These are phyloP conservation scores for Yamadazyma sp. DNA, from an alignment of 1,139 yeast genomes.

Conservation along the genomic window DNA sequence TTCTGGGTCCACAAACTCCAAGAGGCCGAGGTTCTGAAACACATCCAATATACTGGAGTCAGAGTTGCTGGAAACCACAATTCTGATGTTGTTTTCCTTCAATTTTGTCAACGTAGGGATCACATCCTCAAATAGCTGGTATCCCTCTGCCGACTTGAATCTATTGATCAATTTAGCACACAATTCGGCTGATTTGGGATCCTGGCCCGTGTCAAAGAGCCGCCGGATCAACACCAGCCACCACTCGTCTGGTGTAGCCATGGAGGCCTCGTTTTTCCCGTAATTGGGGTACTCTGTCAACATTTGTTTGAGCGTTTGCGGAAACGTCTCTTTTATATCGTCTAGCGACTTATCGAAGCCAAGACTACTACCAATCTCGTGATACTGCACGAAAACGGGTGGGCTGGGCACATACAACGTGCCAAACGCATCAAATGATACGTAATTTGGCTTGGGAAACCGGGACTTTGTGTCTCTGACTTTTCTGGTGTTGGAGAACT, in stretches of 20 bases:
- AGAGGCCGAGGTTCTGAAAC: constrained; percentile 45
- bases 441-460: constrained; percentile 46
- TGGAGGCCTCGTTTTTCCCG: constrained; percentile 42
- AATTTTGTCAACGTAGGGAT: constrained; percentile 42
- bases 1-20: constrained; percentile 34
- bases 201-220: constrained; percentile 34
- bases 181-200: constrained; percentile 21
- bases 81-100: constrained; percentile 27
- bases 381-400: constrained; percentile 55
- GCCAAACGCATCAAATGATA: constrained; percentile 69
- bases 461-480: constrained; percentile 29
- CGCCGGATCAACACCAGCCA: constrained; percentile 54
- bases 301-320: constrained; percentile 26
- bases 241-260: constrained; percentile 46
- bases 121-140: constrained; percentile 54
- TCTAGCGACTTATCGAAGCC: constrained; percentile 39
- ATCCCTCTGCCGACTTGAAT: constrained; percentile 53
- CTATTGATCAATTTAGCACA: constrained; percentile 42
- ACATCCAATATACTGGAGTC: constrained; percentile 51
- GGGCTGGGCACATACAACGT: constrained; percentile 60
- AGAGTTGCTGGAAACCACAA: constrained; percentile 59
- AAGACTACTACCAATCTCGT: constrained; percentile 43
- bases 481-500: constrained; percentile 22
- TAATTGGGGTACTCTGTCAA: constrained; percentile 52
- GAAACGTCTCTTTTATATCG: constrained; percentile 29